phyloP scores from a whole-genome alignment of 441 rosid genomes.

The Populus hybrid region DNA sequence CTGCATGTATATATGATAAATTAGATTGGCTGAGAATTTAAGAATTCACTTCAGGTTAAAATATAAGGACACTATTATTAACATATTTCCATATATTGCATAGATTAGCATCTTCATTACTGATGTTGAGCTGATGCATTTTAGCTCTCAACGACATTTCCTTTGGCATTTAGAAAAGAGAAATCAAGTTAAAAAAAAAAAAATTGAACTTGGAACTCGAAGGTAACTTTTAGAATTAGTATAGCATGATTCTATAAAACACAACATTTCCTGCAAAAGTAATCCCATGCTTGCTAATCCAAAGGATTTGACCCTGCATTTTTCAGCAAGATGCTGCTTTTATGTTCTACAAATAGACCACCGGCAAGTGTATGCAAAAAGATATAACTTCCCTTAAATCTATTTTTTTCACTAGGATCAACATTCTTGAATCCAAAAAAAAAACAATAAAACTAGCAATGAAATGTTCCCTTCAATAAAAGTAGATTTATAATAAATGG shows the following conservation, averaged over 20 bases:
- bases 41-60: neutral
- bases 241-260: neutral
- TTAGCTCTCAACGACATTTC: neutral
- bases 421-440: neutral
- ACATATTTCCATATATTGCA: neutral
- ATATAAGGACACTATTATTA: neutral
- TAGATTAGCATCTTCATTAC: neutral
- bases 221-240: neutral
- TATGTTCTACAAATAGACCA: neutral
- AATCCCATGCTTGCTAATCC: neutral
- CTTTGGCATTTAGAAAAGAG: neutral
- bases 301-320: neutral
- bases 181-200: neutral
- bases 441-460: neutral
- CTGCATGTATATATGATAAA: conserved; percentile 32
- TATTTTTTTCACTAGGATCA: neutral
- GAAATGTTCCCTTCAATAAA: neutral
- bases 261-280: neutral
- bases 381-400: neutral
- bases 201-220: neutral
- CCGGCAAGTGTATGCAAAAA: neutral
- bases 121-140: neutral
- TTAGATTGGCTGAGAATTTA: neutral
- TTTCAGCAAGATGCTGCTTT: neutral
- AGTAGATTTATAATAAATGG: neutral